Evolutionary conservation across 805 yeast genomes (phyloP), one percentile per base, ranked within the genome.

Genomic region (Suhomyces sp.): DNA sequence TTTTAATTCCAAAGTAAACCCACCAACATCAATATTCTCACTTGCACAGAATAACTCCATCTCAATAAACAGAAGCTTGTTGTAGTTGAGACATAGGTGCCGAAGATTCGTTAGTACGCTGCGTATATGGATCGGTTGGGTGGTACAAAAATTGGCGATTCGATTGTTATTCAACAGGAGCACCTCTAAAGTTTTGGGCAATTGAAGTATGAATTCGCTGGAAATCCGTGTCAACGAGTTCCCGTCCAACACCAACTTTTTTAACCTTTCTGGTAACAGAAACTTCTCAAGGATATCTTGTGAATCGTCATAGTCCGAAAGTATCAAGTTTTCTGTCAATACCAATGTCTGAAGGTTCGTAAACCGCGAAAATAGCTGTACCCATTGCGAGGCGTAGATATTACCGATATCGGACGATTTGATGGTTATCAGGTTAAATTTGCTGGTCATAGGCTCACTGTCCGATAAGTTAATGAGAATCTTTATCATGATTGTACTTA

Each of bases 391-490:
- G 3, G 54, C 54, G 39, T 46, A 64, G 33, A 55, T 48, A 6
- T 48, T 46, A 4, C 72, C 70, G 2, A 66, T 54, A 25, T 64
- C 65, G 10, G 67, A 60, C n/a, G 54, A 49, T 13, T 43, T 39
- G 13, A 66, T 51, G 11, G 61, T 47, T 4, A 66, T 15, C 6
- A 33, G 13, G 3, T 31, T 30, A 25, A 63, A 27, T 35, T 58
- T 54, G 10, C 42, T 38, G 11, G 51, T 34, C 6, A 58, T 36
- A 5, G 33, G 23, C 13, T 37, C 33, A 7, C 43, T 45, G 6
- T 35, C 39, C 20, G 38, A 35, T 16, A 56, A 40, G 25, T 47
- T 45, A n/a, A 56, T 54, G 27, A 63, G 31, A 4, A 53, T 54
- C 25, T 54, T 53, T 27, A 63, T 46, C 3, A 65, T 44, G 25